Percentiles rank a stretch among this genome's conserved stretches.
Conservation (phyloP, 768 basidiomycete genomes). For the Mycena filopes region DNA sequence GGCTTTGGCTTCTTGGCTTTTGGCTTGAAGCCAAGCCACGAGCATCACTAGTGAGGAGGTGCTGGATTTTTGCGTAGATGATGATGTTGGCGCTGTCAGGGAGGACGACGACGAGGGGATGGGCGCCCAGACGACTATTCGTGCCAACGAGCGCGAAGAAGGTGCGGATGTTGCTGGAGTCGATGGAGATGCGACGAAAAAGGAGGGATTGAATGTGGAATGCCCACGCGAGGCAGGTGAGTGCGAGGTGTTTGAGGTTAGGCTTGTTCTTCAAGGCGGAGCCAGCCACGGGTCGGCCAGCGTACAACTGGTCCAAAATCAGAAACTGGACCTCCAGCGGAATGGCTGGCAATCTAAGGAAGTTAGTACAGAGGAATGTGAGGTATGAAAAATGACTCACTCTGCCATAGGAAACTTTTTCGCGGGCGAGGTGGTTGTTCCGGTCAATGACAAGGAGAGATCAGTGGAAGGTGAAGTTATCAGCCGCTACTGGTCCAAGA, state of each 20-base stretch:
- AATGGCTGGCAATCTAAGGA: background rate
- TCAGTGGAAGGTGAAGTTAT: background rate
- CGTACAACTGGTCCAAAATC: background rate
- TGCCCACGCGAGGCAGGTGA: background rate
- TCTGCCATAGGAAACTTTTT: too few species aligned
- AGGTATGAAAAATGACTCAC: too few species aligned
- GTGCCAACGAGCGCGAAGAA: background rate
- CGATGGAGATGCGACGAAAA: background rate
- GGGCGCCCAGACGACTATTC: background rate
- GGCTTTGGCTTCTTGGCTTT: too few species aligned
- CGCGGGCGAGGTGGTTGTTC: too few species aligned
- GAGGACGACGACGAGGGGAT: background rate
- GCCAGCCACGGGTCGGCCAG: too few species aligned
- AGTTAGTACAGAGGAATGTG: too few species aligned
- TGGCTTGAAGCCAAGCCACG: too few species aligned
- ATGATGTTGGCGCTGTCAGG: too few species aligned
- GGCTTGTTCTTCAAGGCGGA: too few species aligned
- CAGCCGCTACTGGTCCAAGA: background rate
- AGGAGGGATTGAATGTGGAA: background rate
- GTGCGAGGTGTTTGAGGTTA: background rate
- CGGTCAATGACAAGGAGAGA: too few species aligned
- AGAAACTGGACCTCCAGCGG: slow-evolving; percentile 3
- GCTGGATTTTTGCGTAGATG: background rate
- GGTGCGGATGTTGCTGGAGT: background rate
- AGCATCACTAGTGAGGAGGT: too few species aligned